phyloP scores from a whole-genome alignment of 2,329 filamentous ascomycete genomes.

The Microsporum ferrugineum region DNA sequence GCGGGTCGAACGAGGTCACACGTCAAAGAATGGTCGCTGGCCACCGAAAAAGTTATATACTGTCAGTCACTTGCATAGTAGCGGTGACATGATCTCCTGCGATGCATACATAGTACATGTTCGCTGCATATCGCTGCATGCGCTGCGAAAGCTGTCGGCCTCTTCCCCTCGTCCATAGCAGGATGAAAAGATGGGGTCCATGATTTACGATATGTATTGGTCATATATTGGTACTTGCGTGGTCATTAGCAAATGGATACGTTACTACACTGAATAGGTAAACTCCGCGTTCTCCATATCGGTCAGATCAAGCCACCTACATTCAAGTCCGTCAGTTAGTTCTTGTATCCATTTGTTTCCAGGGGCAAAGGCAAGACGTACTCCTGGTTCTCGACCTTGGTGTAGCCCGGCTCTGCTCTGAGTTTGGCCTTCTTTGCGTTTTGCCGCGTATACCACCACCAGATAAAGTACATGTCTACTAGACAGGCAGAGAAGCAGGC shows the following conservation, averaged over 20 bases:
- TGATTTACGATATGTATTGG: too few relatives aligned
- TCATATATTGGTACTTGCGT: too few relatives aligned
- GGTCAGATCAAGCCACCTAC: constrained; percentile 49
- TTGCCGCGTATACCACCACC: constrained; percentile 48
- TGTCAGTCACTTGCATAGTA: too few relatives aligned
- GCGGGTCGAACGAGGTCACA: too few relatives aligned
- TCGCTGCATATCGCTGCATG: too few relatives aligned
- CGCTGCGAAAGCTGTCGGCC: too few relatives aligned
- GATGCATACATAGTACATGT: too few relatives aligned
- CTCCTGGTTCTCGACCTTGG: constrained; percentile 55
- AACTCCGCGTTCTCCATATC: constrained; percentile 57
- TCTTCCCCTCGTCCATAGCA: too few relatives aligned
- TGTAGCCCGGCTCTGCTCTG: constrained; percentile 45
- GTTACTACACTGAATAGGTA: constrained; percentile 43
- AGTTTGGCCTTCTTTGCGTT: constrained; percentile 49
- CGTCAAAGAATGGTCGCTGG: too few relatives aligned
- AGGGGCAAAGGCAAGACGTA: constrained; percentile 26
- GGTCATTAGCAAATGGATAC: not conserved
- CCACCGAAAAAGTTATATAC: too few relatives aligned
- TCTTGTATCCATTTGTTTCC: not conserved
- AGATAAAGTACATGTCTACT: constrained; percentile 49
- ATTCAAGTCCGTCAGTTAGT: not conserved
- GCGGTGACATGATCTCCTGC: too few relatives aligned
- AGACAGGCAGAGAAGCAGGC: constrained; percentile 26
- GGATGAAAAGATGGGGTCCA: too few relatives aligned